phyloP scores from a whole-genome alignment of 768 basidiomycete species.

The Butyriboletus loyo region DNA sequence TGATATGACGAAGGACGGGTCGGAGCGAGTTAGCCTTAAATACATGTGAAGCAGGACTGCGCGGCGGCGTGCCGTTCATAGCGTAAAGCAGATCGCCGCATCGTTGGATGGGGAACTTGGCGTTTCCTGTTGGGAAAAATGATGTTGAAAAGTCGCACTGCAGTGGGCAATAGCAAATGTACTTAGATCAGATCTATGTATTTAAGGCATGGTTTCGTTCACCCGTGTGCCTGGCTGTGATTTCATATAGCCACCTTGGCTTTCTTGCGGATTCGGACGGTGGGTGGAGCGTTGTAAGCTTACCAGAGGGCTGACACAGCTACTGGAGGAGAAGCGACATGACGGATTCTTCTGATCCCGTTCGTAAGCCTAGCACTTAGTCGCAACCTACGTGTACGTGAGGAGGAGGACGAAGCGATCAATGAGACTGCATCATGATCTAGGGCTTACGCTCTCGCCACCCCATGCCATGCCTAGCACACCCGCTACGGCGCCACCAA shows the following conservation, averaged over 20 bases:
- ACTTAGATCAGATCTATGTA: conserved; percentile 35
- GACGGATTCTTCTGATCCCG: conserved; percentile 17
- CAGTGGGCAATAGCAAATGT: conserved; percentile 28
- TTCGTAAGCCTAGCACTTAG: conserved; percentile 3
- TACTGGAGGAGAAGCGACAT: conserved; percentile 24
- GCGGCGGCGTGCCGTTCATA: conserved; percentile 32
- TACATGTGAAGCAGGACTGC: conserved; percentile 19
- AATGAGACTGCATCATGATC: conserved; percentile 16
- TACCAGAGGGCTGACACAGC: conserved; percentile 20
- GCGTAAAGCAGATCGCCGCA: conserved; percentile 34
- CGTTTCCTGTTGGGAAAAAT: conserved; percentile 39
- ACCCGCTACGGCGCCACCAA: conserved; percentile 20
- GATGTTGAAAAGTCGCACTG: conserved; percentile 27
- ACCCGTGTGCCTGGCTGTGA: conserved; percentile 32
- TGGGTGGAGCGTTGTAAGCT: conserved; percentile 15
- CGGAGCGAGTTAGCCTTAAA: conserved; percentile 20
- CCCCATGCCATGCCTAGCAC: conserved; percentile 18
- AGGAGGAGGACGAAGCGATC: conserved; percentile 20
- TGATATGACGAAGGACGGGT: conserved; percentile 27
- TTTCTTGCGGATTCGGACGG: conserved; percentile 24
- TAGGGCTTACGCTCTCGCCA: conserved; percentile 13
- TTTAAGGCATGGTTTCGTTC: conserved; percentile 29
- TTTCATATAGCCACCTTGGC: conserved; percentile 38
- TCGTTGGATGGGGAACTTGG: conserved; percentile 30
- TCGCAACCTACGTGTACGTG: conserved; percentile 20